Evolutionary conservation across 495 filamentous ascomycete species (phyloP).

Genomic region (Letharia lupina): DNA sequence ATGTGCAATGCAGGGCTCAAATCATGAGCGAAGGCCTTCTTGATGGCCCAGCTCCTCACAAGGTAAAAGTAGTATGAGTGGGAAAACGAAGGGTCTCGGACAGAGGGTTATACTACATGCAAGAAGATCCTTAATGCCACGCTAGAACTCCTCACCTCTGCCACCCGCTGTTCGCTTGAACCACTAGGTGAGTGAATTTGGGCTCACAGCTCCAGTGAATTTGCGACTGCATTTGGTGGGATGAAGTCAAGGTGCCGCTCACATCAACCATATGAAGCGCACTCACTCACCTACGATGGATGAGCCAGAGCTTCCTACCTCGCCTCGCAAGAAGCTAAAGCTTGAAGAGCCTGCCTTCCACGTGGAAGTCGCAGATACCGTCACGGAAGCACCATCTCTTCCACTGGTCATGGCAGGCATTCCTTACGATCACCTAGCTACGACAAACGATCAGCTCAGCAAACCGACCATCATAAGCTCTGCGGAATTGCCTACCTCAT

Average conservation of each 20-base stretch:
- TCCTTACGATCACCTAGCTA: not conserved
- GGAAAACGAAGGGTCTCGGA: constrained; percentile 28
- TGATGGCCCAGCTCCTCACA: constrained; percentile 57
- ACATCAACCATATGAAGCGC: not conserved
- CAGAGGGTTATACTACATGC: not conserved
- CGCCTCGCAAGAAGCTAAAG: constrained; percentile 18
- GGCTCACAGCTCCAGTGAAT: not conserved
- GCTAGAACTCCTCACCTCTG: not conserved
- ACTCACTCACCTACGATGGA: not conserved
- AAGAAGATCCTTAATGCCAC: no score
- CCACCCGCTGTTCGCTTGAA: constrained; percentile 10
- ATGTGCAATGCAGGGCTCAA: constrained; percentile 71
- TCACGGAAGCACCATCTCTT: not conserved
- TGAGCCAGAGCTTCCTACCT: not conserved
- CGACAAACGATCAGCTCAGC: not conserved
- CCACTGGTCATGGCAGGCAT: not conserved
- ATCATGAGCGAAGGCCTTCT: constrained; percentile 49
- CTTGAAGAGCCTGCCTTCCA: not conserved
- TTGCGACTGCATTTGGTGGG: not conserved
- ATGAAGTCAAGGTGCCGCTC: not conserved
- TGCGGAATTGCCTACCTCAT: constrained; percentile 32
- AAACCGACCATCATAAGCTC: constrained; percentile 48
- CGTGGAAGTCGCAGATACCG: not conserved
- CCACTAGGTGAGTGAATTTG: not conserved
- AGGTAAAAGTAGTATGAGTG: constrained; percentile 72